A percentile compares a stretch with the other conserved stretches of the same genome.
phyloP scores from a whole-genome alignment of 2,329 filamentous ascomycete species.

The Gaeumannomyces tritici region DNA sequence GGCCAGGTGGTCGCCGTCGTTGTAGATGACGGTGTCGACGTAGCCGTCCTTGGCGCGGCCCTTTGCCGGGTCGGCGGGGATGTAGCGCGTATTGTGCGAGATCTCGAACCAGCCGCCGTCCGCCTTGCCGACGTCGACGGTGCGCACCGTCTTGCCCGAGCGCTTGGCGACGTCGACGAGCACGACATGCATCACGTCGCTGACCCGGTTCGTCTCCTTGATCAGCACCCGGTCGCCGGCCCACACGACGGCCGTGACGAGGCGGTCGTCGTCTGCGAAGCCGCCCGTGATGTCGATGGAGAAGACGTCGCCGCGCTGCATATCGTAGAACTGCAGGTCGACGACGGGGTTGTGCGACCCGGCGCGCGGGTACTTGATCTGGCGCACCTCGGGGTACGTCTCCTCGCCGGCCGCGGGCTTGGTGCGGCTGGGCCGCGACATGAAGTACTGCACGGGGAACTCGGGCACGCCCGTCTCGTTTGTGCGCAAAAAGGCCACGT shows the following conservation, averaged over 20 bases:
- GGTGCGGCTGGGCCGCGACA: constrained; percentile 73
- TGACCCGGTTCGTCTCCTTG: constrained; percentile 89
- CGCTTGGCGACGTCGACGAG: constrained; percentile 70
- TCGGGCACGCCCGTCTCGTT: constrained; percentile 89
- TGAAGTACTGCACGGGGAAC: constrained; percentile 88
- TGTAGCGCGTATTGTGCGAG: constrained; percentile 72
- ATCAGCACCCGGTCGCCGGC: constrained; percentile 76
- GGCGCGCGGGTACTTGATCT: constrained; percentile 97
- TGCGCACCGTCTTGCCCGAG: constrained; percentile 68
- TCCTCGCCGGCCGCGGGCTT: constrained; percentile 62
- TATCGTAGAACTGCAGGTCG: constrained; percentile 79
- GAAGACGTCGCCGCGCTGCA: constrained; percentile 68
- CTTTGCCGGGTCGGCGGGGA: constrained; percentile 72
- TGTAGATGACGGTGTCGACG: constrained; percentile 78
- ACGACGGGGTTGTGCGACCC: constrained; percentile 90
- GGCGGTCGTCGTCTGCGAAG: constrained; percentile 70
- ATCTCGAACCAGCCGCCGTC: constrained; percentile 98
- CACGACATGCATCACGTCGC: constrained; percentile 79
- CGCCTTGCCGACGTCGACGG: constrained; percentile 68
- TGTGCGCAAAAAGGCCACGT: constrained; percentile 82
- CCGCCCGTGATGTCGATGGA: constrained; percentile 66
- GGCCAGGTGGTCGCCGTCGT: constrained; percentile 82
- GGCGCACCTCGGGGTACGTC: constrained; percentile 77
- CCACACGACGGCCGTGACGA: constrained; percentile 93
- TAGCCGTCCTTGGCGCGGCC: constrained; percentile 80